Evolutionary conservation across 257 asterid genomes (phyloP), one percentile per base, ranked within the genome.

Genomic region (Handroanthus guayacan): DNA sequence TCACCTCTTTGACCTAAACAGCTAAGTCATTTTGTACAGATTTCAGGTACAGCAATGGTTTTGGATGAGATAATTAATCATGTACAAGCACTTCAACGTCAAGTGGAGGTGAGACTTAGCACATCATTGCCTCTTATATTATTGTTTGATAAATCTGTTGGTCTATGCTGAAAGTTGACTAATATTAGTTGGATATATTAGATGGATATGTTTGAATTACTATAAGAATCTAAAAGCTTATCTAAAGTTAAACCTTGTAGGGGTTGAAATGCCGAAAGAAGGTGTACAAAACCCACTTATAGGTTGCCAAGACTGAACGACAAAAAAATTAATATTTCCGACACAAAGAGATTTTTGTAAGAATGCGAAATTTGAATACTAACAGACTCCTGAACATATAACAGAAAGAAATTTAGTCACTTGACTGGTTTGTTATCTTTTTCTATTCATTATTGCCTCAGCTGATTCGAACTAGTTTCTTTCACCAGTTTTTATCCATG

Each of bases 51-150:
- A 64, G 99, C 99, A 72, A 81, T 91, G 94, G 98, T 95, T 78
- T 79, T 95, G 87, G 98, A 95, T 87, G 98, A 92, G 86, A 95
- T 95, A 82, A 95, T 95, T 58, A 95, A 95, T 86, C 99, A 95
- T 60, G 99, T 95, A 52, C 99, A 92, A 79, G 86, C 87, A 69
- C 91, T 95, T 83, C 98, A 95, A 77, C 95, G 90, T 17, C 99
- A 92, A 88, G 99, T 95, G 69, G 99, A 95, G 99, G 99, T 92
- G 72, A 76, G 87, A 51, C 62, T 75, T 68, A 9, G 17, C 64
- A 62, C 63, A 62, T 56, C 52, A 43, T 75, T 62, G 17, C 80
- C 62, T 69, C 47, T 80, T 71, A 14, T 47, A 36, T 18, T 48
- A 44, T 25, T 25, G 31, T 25, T 25, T 25, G 18, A 43, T 50